phyloP scores from a whole-genome alignment of 495 filamentous ascomycete species.

The Astrocystis sublimbata region DNA sequence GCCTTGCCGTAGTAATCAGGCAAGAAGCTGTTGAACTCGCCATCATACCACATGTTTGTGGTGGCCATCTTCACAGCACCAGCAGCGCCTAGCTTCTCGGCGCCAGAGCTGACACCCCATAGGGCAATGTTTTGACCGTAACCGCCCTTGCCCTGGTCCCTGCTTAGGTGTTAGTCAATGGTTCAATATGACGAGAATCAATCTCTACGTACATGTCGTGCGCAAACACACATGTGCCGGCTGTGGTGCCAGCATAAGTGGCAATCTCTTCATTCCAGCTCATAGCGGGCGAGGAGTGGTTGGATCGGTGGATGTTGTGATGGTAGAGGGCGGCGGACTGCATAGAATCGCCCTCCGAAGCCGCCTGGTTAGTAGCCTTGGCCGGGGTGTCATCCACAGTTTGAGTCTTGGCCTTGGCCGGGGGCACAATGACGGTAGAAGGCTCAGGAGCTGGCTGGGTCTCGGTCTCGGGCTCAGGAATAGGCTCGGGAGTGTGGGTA shows the following conservation, averaged over 20 bases:
- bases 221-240: slow-evolving; percentile 63
- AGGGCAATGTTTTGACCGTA: slow-evolving; percentile 87
- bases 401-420: slow-evolving; percentile 15
- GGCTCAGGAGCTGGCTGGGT: background rate
- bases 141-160: slow-evolving; percentile 55
- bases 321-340: slow-evolving; percentile 56
- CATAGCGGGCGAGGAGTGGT: slow-evolving; percentile 70
- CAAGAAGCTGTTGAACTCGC: slow-evolving; percentile 57
- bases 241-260: slow-evolving; percentile 54
- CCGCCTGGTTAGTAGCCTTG: slow-evolving; percentile 14
- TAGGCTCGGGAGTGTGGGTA: background rate
- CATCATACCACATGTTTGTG: slow-evolving; percentile 82
- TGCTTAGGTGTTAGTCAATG: slow-evolving; percentile 27
- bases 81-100: slow-evolving; percentile 30
- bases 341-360: slow-evolving; percentile 41
- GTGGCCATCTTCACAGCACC: slow-evolving; percentile 62
- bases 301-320: slow-evolving; percentile 86
- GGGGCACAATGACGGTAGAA: slow-evolving; percentile 11
- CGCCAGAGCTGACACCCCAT: slow-evolving; percentile 35
- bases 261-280: slow-evolving; percentile 64
- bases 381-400: slow-evolving; percentile 19
- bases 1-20: slow-evolving; percentile 39
- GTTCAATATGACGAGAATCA: background rate
- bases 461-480: no score
- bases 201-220: slow-evolving; percentile 70